These are phyloP conservation scores for Leucocoprinus birnbaumii DNA, from an alignment of 768 basidiomycete species.

Conservation along the genomic window DNA sequence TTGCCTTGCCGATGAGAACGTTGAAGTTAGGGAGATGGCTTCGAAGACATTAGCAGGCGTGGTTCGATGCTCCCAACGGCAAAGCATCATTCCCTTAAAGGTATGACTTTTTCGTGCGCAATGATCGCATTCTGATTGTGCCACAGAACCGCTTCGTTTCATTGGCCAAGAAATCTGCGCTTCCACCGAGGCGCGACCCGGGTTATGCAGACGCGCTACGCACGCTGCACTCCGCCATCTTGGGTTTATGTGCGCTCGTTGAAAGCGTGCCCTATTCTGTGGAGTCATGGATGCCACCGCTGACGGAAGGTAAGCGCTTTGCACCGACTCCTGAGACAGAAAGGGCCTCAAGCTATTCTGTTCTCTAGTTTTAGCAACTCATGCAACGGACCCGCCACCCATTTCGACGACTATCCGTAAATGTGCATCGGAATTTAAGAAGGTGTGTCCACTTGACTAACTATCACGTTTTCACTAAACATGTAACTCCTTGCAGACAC, in stretches of 20 bases:
- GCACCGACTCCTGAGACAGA: conserved; percentile 3
- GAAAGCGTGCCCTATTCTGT: conserved; percentile 95
- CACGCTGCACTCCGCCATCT: conserved; percentile 81
- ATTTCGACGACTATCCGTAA: conserved; percentile 89
- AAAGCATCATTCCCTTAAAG: conserved; percentile 82
- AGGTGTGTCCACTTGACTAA: conserved; percentile 40
- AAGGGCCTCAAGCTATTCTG: neutral
- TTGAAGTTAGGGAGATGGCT: conserved; percentile 91
- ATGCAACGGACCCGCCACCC: conserved; percentile 83
- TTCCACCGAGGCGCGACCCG: conserved; percentile 70
- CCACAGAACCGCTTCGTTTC: conserved; percentile 76
- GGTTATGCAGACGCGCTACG: conserved; percentile 71
- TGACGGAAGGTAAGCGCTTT: conserved; percentile 64
- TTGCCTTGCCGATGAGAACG: conserved; percentile 86
- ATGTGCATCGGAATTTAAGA: conserved; percentile 83
- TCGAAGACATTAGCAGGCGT: conserved; percentile 84
- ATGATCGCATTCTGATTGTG: neutral
- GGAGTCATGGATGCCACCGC: conserved; percentile 84
- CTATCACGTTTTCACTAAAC: conserved; percentile 7
- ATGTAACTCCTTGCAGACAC: conserved; percentile 39
- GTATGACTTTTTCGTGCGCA: conserved; percentile 30
- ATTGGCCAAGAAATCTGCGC: conserved; percentile 52
- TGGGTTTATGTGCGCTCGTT: conserved; percentile 87
- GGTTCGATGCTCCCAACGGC: conserved; percentile 85
- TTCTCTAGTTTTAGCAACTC: conserved; percentile 62